Evolutionary conservation across 2,329 filamentous ascomycete species (phyloP).

Genomic region (Fusarium pininemorale): DNA sequence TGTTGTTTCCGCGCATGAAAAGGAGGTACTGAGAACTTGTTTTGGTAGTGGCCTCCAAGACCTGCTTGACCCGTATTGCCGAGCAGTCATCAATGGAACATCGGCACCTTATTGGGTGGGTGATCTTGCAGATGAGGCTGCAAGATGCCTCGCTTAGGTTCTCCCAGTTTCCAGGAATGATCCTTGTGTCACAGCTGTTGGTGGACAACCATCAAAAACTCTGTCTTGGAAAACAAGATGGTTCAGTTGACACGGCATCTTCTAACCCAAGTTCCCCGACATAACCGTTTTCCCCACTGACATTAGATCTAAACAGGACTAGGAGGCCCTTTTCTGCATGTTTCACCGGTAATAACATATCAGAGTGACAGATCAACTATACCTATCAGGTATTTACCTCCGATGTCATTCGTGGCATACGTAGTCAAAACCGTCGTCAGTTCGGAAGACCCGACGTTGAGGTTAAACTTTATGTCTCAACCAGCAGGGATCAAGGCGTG

Average conservation of each 20-base stretch:
- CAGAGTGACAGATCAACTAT: neutral
- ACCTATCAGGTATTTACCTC: neutral
- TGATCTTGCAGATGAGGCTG: neutral
- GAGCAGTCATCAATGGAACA: neutral
- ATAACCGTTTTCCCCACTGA: neutral
- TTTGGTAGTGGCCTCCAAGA: neutral
- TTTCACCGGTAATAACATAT: neutral
- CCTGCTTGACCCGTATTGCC: neutral
- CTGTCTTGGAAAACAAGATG: neutral
- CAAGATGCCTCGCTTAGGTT: neutral
- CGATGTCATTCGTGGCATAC: neutral
- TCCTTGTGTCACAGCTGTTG: neutral
- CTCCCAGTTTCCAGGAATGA: neutral
- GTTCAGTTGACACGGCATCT: neutral
- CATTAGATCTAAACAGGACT: neutral
- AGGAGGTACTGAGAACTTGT: neutral
- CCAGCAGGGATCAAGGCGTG: neutral
- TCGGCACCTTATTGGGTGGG: neutral
- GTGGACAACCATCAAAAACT: neutral
- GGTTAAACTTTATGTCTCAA: slow-evolving; percentile 15
- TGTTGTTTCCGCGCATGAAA: neutral
- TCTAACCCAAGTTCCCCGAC: neutral
- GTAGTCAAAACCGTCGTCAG: neutral
- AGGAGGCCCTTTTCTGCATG: neutral
- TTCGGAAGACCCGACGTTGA: slow-evolving; percentile 3